Evolutionary conservation across 1,139 yeast genomes (phyloP).

Genomic region (Debaryomyces nepalensis): DNA sequence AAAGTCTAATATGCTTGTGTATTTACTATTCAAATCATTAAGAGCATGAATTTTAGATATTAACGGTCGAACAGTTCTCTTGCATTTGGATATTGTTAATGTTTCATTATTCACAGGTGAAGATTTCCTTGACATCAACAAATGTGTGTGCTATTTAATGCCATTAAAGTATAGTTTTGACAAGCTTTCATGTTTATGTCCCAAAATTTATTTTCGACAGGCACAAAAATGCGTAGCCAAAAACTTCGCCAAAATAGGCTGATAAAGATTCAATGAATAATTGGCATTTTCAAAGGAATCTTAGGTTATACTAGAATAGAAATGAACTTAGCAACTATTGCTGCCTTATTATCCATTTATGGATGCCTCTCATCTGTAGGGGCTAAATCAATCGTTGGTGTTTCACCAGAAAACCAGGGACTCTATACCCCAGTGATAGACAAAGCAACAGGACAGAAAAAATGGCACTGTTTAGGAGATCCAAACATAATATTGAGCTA

Average conservation of each 20-base stretch:
- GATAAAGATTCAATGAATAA: background rate
- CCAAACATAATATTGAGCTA: constrained; percentile 63
- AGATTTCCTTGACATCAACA: constrained; percentile 10
- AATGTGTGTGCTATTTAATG: background rate
- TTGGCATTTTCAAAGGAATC: too few species aligned
- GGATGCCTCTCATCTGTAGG: background rate
- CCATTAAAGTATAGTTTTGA: too few species aligned
- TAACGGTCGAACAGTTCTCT: constrained; percentile 43
- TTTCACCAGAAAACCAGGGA: constrained; percentile 43
- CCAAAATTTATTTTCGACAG: constrained; percentile 1
- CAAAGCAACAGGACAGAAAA: constrained; percentile 37
- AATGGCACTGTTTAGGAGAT: constrained; percentile 73
- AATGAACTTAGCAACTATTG: background rate
- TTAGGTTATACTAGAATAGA: background rate
- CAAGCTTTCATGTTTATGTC: constrained; percentile 9
- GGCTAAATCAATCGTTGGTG: constrained; percentile 27
- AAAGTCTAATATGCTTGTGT: constrained; percentile 27
- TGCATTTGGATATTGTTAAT: constrained; percentile 29
- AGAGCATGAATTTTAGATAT: constrained; percentile 41
- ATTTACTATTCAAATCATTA: constrained; percentile 31
- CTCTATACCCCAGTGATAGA: constrained; percentile 57
- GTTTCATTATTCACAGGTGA: constrained; percentile 6
- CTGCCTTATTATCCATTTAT: background rate
- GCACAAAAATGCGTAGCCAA: constrained; percentile 6
- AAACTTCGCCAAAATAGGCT: background rate